Evolutionary conservation across 164 flowering plant genomes (phyloP), one percentile per base, ranked within the genome.

Genomic region (Magnolia changhungtana): DNA sequence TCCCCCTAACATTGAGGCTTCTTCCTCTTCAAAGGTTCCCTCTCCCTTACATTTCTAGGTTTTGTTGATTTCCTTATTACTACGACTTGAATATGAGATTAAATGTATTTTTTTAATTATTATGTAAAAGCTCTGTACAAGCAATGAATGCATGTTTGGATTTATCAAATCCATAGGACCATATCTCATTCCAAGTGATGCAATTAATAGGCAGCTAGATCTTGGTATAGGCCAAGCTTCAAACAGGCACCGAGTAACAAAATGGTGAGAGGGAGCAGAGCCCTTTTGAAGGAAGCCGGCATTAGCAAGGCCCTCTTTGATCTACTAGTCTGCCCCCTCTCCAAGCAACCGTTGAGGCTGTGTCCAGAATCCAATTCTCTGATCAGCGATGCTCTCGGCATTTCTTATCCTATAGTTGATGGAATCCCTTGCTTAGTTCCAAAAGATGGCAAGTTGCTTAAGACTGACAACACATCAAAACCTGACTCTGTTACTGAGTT

Each of bases 401-500:
- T 89, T 61, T 89, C 91, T n/a, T 90, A 79, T 81, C 93, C 95
- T 0, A 84, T 91, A 69, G 90, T 85, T 58, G 86, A 93, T 84
- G 97, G 96, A 72, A 88, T 91, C 67, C 95, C 97, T 73, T 82
- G 86, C 77, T 80, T 93, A 80, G 89, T 89, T 9, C 95, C 97
- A 13, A 81, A 75, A 58, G 94, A 89, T 80, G 97, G 95, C 1
- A 90, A 87, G 78, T 76, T 90, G 52, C 83, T 93, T 71, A 88
- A 87, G 19, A 49, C 69, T 21, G 88, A 80, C 29, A 16, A 55
- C 1, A 45, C 69, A 71, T 50, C 75, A 24, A 65, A 64, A 31
- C 55, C 72, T 49, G 74, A 76, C 67, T 74, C 23, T 67, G 68
- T 18, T 72, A 78, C 50, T 13, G 76, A 80, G 74, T 75, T 83